A percentile compares a stretch with the other conserved stretches of the same genome.
These are phyloP conservation scores for Exophiala viscosa DNA, from an alignment of 2,329 filamentous ascomycete genomes.

Conservation along the genomic window DNA sequence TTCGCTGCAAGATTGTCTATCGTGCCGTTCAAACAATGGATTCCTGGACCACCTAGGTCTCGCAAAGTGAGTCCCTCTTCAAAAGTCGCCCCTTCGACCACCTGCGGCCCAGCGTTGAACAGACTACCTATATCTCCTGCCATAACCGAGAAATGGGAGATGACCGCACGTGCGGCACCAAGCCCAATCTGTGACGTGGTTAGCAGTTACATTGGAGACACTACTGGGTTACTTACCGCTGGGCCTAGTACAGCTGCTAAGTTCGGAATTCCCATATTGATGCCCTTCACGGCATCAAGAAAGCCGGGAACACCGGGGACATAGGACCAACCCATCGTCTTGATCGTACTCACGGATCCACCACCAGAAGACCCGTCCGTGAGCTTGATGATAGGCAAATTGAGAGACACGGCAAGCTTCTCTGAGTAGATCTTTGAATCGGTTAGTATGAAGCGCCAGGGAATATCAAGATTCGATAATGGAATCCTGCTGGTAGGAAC, in stretches of 20 bases:
- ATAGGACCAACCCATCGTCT: conserved; percentile 53
- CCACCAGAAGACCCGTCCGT: conserved; percentile 63
- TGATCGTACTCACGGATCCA: conserved; percentile 36
- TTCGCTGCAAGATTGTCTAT: conserved; percentile 62
- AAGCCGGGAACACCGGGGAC: conserved; percentile 57
- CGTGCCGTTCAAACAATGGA: conserved; percentile 64
- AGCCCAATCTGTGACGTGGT: conserved; percentile 42
- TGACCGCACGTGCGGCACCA: conserved; percentile 58
- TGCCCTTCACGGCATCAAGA: conserved; percentile 28
- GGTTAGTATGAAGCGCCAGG: not conserved
- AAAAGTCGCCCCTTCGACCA: conserved; percentile 61
- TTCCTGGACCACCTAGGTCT: conserved; percentile 57
- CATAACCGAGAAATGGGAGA: conserved; percentile 65
- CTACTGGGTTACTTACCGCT: conserved; percentile 34
- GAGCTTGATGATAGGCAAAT: conserved; percentile 61
- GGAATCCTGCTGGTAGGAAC: not conserved
- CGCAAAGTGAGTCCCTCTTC: conserved; percentile 59
- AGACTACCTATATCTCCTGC: conserved; percentile 58
- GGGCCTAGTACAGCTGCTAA: conserved; percentile 61
- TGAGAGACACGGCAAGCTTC: conserved; percentile 59
- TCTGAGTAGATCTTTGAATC: conserved; percentile 49
- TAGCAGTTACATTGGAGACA: not conserved
- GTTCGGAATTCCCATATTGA: conserved; percentile 63
- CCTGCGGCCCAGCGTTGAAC: conserved; percentile 62
- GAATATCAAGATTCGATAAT: not conserved